These are phyloP conservation scores for Clohesyomyces aquaticus DNA, from an alignment of 495 filamentous ascomycete species.

Conservation along the genomic window DNA sequence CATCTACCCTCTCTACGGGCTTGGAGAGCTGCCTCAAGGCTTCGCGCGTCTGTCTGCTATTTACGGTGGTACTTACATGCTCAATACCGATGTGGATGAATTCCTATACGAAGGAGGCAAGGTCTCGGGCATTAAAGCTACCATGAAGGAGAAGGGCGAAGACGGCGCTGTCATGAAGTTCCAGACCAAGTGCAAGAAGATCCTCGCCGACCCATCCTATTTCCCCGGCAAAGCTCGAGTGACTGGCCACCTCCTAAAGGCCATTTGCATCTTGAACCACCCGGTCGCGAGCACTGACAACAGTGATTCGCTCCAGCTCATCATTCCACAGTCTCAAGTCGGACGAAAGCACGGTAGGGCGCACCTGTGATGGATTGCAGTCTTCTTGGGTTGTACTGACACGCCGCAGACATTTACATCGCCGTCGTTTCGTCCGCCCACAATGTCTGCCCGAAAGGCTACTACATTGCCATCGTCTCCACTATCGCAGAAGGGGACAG, in stretches of 20 bases:
- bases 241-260: constrained; percentile 86
- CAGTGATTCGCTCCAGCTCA: constrained; percentile 89
- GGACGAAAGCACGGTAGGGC: constrained; percentile 94
- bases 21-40: constrained; percentile 96
- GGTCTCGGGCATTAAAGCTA: constrained; percentile 92
- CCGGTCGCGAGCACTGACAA: constrained; percentile 86
- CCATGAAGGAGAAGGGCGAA: constrained; percentile 82
- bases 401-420: constrained; percentile 85
- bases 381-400: constrained; percentile 35
- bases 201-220: constrained; percentile 94
- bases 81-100: constrained; percentile 93
- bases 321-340: constrained; percentile 96
- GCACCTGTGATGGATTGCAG: constrained; percentile 50
- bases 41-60: constrained; percentile 97
- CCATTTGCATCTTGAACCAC: constrained; percentile 96
- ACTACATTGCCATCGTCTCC: constrained; percentile 97
- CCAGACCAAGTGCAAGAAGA: constrained; percentile 92
- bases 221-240: constrained; percentile 88
- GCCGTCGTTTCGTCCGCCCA: constrained; percentile 93
- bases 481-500: constrained; percentile 90
- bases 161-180: constrained; percentile 87
- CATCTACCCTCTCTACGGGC: constrained; percentile 97
- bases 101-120: constrained; percentile 80
- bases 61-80: constrained; percentile 98
- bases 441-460: constrained; percentile 98